Percentiles rank a stretch among this genome's conserved stretches.
These are phyloP conservation scores for Zanthoxylum bungeanum DNA, from an alignment of 345 rosid genomes.

Conservation along the genomic window DNA sequence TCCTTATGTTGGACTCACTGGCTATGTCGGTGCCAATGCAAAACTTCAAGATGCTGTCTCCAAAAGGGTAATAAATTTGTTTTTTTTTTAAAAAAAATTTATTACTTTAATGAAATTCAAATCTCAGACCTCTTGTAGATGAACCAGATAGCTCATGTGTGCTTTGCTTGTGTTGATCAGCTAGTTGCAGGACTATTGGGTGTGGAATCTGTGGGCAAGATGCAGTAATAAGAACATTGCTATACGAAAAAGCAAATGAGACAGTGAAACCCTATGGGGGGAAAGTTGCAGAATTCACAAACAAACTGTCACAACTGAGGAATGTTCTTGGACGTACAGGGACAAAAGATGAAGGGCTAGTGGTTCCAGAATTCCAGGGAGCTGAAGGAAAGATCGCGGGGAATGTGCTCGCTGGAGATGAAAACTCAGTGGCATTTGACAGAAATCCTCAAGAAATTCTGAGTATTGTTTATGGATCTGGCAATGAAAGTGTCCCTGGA, in stretches of 20 bases:
- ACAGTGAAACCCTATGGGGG: conserved; percentile 35
- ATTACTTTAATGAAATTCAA: background rate
- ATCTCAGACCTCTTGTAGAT: background rate
- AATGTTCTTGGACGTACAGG: conserved; percentile 30
- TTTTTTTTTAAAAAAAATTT: too few species aligned
- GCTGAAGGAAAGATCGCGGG: conserved; percentile 31
- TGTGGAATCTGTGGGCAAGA: conserved; percentile 83
- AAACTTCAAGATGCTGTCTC: conserved; percentile 41
- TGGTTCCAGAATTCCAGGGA: conserved; percentile 18
- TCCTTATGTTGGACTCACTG: conserved; percentile 82
- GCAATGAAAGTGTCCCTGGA: conserved; percentile 27
- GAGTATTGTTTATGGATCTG: conserved; percentile 33
- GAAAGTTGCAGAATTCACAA: conserved; percentile 45
- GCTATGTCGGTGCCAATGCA: conserved; percentile 76
- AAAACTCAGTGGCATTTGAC: conserved; percentile 24
- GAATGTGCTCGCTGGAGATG: conserved; percentile 40
- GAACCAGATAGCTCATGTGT: background rate
- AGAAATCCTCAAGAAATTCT: conserved; percentile 31
- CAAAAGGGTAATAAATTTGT: conserved; percentile 40
- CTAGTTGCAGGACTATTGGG: conserved; percentile 76
- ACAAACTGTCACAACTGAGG: conserved; percentile 27
- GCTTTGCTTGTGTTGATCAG: conserved; percentile 19
- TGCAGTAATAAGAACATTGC: conserved; percentile 58
- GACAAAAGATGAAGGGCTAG: conserved; percentile 39
- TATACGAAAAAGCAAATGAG: conserved; percentile 32